Evolutionary conservation across 148 eudicot species (phyloP).

Genomic region (Suaeda aralocaspica): DNA sequence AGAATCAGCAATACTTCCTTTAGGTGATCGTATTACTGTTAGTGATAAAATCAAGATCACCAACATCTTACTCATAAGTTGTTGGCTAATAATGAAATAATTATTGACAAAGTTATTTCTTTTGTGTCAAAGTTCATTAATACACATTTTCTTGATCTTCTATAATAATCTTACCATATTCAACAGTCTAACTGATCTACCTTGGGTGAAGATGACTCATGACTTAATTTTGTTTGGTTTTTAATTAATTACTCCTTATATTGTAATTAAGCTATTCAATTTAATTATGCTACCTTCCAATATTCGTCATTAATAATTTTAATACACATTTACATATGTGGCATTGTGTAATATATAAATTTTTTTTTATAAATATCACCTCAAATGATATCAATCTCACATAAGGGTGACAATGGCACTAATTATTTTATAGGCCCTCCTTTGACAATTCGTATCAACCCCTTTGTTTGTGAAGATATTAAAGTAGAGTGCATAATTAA

Average conservation of each 20-base stretch:
- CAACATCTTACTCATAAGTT: background rate
- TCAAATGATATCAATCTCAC: background rate
- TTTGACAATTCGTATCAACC: too few relatives aligned
- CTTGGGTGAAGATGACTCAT: too few relatives aligned
- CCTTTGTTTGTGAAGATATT: too few relatives aligned
- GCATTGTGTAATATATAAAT: too few relatives aligned
- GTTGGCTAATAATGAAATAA: background rate
- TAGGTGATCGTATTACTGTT: background rate
- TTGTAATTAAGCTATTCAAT: background rate
- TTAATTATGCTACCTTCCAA: background rate
- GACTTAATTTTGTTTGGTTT: background rate
- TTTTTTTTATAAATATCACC: background rate
- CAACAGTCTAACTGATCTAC: too few relatives aligned
- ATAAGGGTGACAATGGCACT: background rate
- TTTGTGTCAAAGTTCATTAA: constrained; percentile 3
- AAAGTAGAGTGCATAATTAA: too few relatives aligned
- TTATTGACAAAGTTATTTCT: background rate
- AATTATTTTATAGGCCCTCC: background rate
- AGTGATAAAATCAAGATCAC: background rate
- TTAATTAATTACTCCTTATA: too few relatives aligned
- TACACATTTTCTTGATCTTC: background rate
- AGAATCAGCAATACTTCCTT: background rate
- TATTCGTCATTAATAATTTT: too few relatives aligned
- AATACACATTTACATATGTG: too few relatives aligned
- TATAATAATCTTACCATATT: too few relatives aligned